Percentiles rank a stretch among this genome's conserved stretches.
These are phyloP conservation scores for Wolfiporia cocos DNA, from an alignment of 1,284 basidiomycete genomes.

Conservation along the genomic window DNA sequence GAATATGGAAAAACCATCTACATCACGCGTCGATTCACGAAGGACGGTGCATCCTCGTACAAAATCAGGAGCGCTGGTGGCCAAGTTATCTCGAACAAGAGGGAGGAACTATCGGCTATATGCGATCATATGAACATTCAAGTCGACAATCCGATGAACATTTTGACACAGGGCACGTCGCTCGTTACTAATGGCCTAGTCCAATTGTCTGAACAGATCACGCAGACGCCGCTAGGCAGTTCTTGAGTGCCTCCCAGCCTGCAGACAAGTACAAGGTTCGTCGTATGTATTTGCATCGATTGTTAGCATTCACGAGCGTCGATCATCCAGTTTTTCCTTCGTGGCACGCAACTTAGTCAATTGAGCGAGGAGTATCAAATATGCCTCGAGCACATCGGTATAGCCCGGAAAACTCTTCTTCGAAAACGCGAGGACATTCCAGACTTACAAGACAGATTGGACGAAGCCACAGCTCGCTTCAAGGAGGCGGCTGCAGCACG, in stretches of 20 bases:
- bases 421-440: constrained; percentile 71
- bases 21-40: constrained; percentile 79
- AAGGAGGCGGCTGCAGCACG: constrained; percentile 70
- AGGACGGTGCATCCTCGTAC: constrained; percentile 73
- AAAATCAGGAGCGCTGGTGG: constrained; percentile 78
- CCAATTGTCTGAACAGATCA: background rate
- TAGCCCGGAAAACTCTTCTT: constrained; percentile 56
- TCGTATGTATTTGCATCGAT: constrained; percentile 3
- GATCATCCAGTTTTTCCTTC: constrained; percentile 77
- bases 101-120: constrained; percentile 82
- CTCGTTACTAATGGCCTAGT: no score
- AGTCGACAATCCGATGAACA: constrained; percentile 95
- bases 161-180: constrained; percentile 83
- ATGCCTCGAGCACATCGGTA: constrained; percentile 67
- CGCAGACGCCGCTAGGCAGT: constrained; percentile 72
- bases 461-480: constrained; percentile 58
- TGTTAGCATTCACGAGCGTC: background rate
- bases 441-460: constrained; percentile 57
- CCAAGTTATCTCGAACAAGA: constrained; percentile 70
- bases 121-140: constrained; percentile 95
- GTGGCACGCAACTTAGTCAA: constrained; percentile 88
- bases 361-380: constrained; percentile 84
- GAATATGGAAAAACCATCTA: constrained; percentile 82
- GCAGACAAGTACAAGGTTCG: constrained; percentile 87
- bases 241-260: constrained; percentile 80